Percentiles rank a stretch among this genome's conserved stretches.
phyloP scores from a whole-genome alignment of 2,329 filamentous ascomycete genomes.

The Stenocarpella maydis region DNA sequence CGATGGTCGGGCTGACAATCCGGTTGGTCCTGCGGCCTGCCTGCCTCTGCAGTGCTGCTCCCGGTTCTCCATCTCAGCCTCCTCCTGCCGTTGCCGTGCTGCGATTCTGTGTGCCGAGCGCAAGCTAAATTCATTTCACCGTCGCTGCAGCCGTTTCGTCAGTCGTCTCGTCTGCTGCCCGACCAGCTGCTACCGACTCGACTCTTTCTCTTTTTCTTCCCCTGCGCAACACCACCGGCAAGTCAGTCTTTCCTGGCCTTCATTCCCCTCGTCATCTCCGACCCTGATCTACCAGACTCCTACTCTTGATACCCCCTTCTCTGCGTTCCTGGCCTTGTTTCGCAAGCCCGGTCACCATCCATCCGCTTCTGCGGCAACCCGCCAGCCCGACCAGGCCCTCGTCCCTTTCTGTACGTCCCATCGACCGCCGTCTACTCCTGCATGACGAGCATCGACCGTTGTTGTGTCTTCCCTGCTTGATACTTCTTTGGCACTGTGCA shows the following conservation, averaged over 20 bases:
- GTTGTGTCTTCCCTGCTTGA: background rate
- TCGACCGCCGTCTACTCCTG: too few relatives aligned
- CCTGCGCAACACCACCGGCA: constrained; percentile 7
- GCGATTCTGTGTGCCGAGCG: constrained; percentile 1
- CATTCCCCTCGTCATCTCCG: background rate
- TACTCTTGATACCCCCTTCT: background rate
- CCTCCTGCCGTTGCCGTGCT: constrained; percentile 26
- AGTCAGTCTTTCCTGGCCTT: background rate
- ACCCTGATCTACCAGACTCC: background rate
- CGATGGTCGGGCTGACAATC: constrained; percentile 29
- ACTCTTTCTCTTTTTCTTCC: background rate
- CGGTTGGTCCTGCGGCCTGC: constrained; percentile 21
- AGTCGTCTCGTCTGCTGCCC: background rate
- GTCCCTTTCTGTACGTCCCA: constrained; percentile 27
- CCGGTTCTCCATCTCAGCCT: constrained; percentile 30
- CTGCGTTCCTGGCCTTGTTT: background rate
- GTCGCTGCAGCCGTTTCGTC: constrained; percentile 10
- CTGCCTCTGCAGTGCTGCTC: constrained; percentile 24
- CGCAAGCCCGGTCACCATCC: background rate
- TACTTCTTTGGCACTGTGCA: background rate
- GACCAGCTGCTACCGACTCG: background rate
- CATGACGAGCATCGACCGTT: background rate
- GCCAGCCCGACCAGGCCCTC: constrained; percentile 13
- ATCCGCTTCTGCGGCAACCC: constrained; percentile 19
- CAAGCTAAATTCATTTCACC: constrained; percentile 28